phyloP scores from a whole-genome alignment of 2,329 filamentous ascomycete genomes.

The Ambrosiella xylebori region DNA sequence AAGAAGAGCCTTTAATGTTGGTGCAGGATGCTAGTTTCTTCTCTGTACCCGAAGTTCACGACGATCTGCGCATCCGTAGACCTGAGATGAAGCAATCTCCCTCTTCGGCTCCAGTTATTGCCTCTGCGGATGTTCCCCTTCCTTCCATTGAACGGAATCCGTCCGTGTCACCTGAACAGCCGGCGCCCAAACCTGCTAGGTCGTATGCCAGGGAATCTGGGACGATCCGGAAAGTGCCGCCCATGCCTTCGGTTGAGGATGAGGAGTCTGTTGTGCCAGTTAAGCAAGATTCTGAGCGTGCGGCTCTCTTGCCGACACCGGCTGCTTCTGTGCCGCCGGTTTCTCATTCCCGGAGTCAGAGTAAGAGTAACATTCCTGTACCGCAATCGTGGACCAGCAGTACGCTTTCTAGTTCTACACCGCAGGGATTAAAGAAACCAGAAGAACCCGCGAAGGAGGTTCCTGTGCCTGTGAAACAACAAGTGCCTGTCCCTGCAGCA shows the following conservation, averaged over 20 bases:
- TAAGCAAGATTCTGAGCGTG: neutral
- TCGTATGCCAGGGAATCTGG: neutral
- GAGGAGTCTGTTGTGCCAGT: neutral
- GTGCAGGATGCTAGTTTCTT: conserved; percentile 1
- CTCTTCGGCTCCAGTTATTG: neutral
- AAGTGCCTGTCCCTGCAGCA: neutral
- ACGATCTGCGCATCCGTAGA: neutral
- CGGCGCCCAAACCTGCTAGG: neutral
- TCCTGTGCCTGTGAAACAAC: neutral
- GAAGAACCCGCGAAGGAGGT: neutral
- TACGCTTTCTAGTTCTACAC: neutral
- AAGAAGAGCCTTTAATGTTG: neutral
- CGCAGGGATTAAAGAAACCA: neutral
- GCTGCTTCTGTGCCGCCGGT: neutral
- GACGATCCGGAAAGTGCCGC: neutral
- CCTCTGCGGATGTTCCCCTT: neutral
- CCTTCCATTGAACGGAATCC: conserved; percentile 1
- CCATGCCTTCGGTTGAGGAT: neutral
- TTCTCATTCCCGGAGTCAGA: neutral
- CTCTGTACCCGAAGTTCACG: neutral
- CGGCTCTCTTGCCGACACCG: neutral
- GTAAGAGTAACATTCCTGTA: neutral
- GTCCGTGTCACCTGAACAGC: neutral
- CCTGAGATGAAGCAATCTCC: neutral
- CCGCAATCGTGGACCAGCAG: neutral